Evolutionary conservation across 805 yeast species (phyloP), one percentile per base, ranked within the genome.

Genomic region (Lipomyces mesembrius): DNA sequence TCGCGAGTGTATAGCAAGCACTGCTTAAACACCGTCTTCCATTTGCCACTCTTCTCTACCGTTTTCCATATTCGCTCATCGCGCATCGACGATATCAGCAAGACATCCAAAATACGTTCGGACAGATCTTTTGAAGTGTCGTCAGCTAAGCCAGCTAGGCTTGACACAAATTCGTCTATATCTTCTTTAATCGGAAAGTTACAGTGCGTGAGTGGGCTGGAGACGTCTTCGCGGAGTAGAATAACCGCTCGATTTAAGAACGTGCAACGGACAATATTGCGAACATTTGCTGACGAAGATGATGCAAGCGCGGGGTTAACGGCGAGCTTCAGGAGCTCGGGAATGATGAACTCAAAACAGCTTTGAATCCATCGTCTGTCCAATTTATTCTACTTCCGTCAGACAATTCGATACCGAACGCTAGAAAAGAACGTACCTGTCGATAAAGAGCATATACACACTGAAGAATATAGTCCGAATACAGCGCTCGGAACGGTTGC

Each of bases 31-130:
- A 60, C 51, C 6, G 6, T 22, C 12, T 27, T 56, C 63, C 69
- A 66, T 4, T 27, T 51, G 12, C 25, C 39, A 14, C 55, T 59
- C 2, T 27, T 32, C 22, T 51, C 53, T 5, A 62, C 53, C 12
- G 55, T 22, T 2, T 5, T 39, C 69, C 67, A 66, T 5, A 58
- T 25, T n/a, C 59, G 43, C 14, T 17, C 8, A 32, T 66, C 67
- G 8, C 65, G 34, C 35, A 43, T 32, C 11, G 60, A 20, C 20
- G 51, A 43, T 17, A 57, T 52, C 9, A 66, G 49, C 7, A 63
- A 54, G 20, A 63, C 32, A 20, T 66, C 67, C 53, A 66, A 51
- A n/a, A 55, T 62, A 8, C 62, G 51, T 22, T 59, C 62, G 43
- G 56, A 59, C 2, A 57, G 9, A 20, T 56, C 62, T 37, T 29